Base-by-base conservation (phyloP, 2,329 filamentous ascomycete genomes). In the Aschersonia sp. region DNA sequence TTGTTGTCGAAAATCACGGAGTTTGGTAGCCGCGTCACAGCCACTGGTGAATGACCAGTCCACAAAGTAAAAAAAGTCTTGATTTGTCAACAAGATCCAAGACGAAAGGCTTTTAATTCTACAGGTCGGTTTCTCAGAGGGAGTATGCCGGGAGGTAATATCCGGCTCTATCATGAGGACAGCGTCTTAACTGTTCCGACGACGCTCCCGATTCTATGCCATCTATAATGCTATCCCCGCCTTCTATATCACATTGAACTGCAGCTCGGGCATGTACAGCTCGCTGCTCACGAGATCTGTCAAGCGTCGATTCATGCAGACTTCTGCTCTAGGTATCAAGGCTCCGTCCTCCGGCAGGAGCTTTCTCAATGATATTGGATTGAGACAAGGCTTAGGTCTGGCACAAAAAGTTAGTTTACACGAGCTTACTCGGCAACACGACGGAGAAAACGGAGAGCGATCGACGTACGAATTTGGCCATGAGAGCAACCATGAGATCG, bases 401-500 rank as follows among this genome's bases (percentile, higher is more conserved):
- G 2, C 31, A 30, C 5, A 30, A 4, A 6, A 5, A 20, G 51
- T 55, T 47, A 55, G 53, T 28, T 29, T 48, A 20, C 12, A 38
- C 32, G 9, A 41, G 7, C 28, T 9, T 28, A 30, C 7, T 30
- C 47, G 51, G 35, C 35, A 49, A 6, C 35, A 31, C 38, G 20
- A 20, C 20, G 20, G 20, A 20, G 20, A 20, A 20, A 20, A 20
- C 20, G 20, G 29, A 31, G 28, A 9, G 12, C n/a, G 32, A 10
- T 38, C 52, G 49, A 80, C 77, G 62, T 78, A 86, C 81, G 75
- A 85, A 86, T 78, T 89, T 89, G 83, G 84, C 85, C 84, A 89
- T 89, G 77, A 89, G 85, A 75, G 84, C 84, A 87, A 89, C 80
- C 84, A 89, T 89, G 66, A 87, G 82, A 66, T 87, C 83, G 82